A percentile compares a stretch with the other conserved stretches of the same genome.
These are phyloP conservation scores for Orbilia brochopaga DNA, from an alignment of 2,329 filamentous ascomycete genomes.

Conservation along the genomic window DNA sequence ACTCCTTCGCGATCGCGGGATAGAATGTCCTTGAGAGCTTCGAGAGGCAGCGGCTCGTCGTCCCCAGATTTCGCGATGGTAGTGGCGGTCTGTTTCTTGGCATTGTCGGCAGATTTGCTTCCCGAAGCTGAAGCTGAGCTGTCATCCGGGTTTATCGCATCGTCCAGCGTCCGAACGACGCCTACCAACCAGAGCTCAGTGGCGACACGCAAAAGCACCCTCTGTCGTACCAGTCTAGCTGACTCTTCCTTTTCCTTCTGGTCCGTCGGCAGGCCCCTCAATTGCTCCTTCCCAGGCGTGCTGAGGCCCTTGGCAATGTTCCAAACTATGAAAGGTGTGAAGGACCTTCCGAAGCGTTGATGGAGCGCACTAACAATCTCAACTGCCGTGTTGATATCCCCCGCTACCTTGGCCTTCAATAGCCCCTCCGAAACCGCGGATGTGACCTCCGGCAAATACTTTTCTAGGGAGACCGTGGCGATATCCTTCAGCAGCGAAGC, in stretches of 20 bases:
- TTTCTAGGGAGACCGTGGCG: conserved; percentile 55
- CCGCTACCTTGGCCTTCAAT: conserved; percentile 52
- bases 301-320: conserved; percentile 54
- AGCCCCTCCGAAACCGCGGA: conserved; percentile 55
- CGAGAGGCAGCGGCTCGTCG: conserved; percentile 90
- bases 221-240: conserved; percentile 83
- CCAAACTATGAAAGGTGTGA: conserved; percentile 55
- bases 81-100: conserved; percentile 61
- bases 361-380: conserved; percentile 55
- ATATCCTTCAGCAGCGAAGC: conserved; percentile 54
- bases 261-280: conserved; percentile 80
- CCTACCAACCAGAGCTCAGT: conserved; percentile 96
- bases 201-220: conserved; percentile 83
- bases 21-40: conserved; percentile 95
- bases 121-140: conserved; percentile 57
- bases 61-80: conserved; percentile 70
- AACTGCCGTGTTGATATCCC: conserved; percentile 54
- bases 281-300: conserved; percentile 57
- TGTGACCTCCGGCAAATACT: conserved; percentile 55
- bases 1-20: conserved; percentile 90
- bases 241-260: conserved; percentile 94
- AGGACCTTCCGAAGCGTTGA: conserved; percentile 54
- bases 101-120: conserved; percentile 38
- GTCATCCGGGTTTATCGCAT: conserved; percentile 70
- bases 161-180: conserved; percentile 79